Percentiles rank a stretch among this genome's conserved stretches.
Conservation (phyloP, 75 land plant species). For the Cryptomeria japonica region DNA sequence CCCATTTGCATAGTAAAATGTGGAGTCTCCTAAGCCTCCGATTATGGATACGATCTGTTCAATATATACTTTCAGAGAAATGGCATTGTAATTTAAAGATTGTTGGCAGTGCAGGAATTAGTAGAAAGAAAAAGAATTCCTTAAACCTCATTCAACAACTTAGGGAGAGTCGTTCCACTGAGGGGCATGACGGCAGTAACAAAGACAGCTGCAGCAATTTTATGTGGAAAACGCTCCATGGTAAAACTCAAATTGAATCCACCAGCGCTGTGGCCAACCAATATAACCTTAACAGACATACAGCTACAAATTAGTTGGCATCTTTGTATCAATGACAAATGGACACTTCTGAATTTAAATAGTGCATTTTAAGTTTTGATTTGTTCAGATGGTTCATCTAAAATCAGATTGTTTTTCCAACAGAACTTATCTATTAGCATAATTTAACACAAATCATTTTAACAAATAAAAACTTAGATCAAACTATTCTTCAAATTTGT, state of each 20-base stretch:
- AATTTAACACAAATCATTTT: no score
- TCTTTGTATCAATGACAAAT: no score
- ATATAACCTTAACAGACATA: no score
- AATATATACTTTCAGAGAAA: neutral
- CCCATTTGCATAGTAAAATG: neutral
- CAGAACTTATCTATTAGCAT: no score
- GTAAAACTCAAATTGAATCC: no score
- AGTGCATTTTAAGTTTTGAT: no score
- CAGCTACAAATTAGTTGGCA: no score
- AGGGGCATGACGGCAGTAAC: constrained; percentile 12
- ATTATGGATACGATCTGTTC: neutral
- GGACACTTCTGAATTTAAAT: neutral
- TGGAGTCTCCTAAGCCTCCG: neutral
- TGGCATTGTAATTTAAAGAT: neutral
- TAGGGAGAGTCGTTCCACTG: neutral
- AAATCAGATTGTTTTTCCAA: no score
- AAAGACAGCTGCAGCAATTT: constrained; percentile 19
- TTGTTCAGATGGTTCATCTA: no score
- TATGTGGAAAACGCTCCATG: neutral
- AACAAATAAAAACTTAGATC: neutral
- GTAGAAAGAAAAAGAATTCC: neutral
- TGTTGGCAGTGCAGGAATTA: neutral
- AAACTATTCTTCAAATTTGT: no score
- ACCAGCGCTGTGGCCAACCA: no score
- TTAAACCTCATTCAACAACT: neutral